phyloP scores from a whole-genome alignment of 768 basidiomycete genomes.

The Mycena haematopus region DNA sequence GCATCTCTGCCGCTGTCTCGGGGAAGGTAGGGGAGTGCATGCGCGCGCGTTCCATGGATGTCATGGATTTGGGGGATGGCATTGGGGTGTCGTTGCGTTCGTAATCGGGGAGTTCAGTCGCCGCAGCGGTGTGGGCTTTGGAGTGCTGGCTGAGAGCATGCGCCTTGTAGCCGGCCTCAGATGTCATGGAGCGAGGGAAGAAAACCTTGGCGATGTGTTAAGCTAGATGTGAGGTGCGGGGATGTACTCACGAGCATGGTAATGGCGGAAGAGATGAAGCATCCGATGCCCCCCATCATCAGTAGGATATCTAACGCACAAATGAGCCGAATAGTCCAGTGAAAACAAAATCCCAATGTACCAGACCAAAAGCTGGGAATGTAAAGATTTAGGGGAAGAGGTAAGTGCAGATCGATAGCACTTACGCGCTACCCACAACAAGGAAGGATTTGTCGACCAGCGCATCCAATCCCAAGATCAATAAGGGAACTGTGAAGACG shows the following conservation, averaged over 20 bases:
- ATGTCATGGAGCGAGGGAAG: slow-evolving; percentile 76
- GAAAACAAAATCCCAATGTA: slow-evolving; percentile 37
- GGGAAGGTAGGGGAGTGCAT: slow-evolving; percentile 7
- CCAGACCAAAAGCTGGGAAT: slow-evolving; percentile 62
- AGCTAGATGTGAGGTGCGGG: background rate
- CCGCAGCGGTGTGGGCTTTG: slow-evolving; percentile 33
- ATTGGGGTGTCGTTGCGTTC: slow-evolving; percentile 34
- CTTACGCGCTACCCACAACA: slow-evolving; percentile 64
- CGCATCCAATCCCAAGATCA: slow-evolving; percentile 72
- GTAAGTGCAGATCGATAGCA: slow-evolving; percentile 26
- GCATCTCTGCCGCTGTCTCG: slow-evolving; percentile 15
- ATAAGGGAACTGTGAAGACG: slow-evolving; percentile 71
- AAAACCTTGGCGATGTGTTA: slow-evolving; percentile 56
- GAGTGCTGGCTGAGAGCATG: slow-evolving; percentile 39
- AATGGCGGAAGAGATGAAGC: slow-evolving; percentile 80
- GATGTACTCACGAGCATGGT: slow-evolving; percentile 70
- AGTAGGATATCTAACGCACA: slow-evolving; percentile 63
- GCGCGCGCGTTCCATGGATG: slow-evolving; percentile 14
- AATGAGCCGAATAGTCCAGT: slow-evolving; percentile 28
- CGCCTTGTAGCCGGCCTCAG: slow-evolving; percentile 66
- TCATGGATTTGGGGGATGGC: slow-evolving; percentile 23
- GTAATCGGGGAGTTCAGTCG: slow-evolving; percentile 38
- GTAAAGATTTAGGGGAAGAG: slow-evolving; percentile 4
- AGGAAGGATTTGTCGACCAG: slow-evolving; percentile 51
- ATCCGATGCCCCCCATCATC: slow-evolving; percentile 76